A percentile compares a stretch with the other conserved stretches of the same genome.
These are phyloP conservation scores for Babesia caballi DNA, from an alignment of 169 alveolate species.

Conservation along the genomic window DNA sequence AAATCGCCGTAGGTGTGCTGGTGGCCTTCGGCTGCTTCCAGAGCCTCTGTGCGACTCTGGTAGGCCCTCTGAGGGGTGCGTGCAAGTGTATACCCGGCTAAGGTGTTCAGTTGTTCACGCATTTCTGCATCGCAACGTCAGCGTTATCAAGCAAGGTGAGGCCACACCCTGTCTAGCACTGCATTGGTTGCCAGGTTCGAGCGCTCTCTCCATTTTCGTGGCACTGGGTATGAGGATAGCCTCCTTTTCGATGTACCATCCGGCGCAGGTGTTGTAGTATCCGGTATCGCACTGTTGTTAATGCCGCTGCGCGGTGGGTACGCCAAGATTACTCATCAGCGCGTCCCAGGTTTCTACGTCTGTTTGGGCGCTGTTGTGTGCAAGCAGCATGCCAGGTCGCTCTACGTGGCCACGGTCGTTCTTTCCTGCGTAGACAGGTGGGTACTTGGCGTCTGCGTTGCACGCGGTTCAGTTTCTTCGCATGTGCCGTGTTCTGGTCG, in stretches of 20 bases:
- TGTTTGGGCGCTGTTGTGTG: slow-evolving; percentile 40
- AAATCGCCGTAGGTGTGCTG: background rate
- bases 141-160: slow-evolving; percentile 3
- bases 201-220: background rate
- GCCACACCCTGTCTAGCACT: background rate
- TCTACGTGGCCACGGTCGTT: slow-evolving; percentile 40
- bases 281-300: slow-evolving; percentile 12
- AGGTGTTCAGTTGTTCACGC: slow-evolving; percentile 17
- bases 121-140: slow-evolving; percentile 1
- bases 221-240: slow-evolving; percentile 10
- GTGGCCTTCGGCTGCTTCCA: slow-evolving; percentile 32
- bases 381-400: slow-evolving; percentile 5
- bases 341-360: slow-evolving; percentile 44
- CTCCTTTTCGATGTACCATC: background rate
- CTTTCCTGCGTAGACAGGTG: slow-evolving; percentile 50
- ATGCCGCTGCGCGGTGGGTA: slow-evolving; percentile 46
- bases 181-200: background rate
- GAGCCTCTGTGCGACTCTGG: slow-evolving; percentile 23
- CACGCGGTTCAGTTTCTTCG: slow-evolving; percentile 3
- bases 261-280: slow-evolving; percentile 13
- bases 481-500: slow-evolving; percentile 24
- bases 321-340: background rate
- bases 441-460: background rate
- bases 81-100: background rate
- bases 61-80: slow-evolving; percentile 33